Evolutionary conservation across 306 rosid species (phyloP), one percentile per base, ranked within the genome.

Genomic region (Mimosa pudica): DNA sequence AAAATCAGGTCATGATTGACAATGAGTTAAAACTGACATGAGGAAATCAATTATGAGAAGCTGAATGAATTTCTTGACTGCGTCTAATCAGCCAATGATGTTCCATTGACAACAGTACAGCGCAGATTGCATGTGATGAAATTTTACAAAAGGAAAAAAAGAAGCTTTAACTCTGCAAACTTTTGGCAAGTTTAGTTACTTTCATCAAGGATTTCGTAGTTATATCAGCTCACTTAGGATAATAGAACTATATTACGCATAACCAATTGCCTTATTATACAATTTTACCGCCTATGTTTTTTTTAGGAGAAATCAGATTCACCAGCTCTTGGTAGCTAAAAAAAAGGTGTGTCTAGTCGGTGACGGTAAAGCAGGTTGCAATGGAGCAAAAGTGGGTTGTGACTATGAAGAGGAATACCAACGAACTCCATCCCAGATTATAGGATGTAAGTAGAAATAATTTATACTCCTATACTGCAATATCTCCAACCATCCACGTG

Each of bases 401-500:
- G 54, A 71, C 75, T 14, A 71, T 8, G 13, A 71, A 77, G 47
- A 82, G 10, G 55, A 20, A 11, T 18, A 61, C 32, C 7, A 35
- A 38, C 49, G 17, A 75, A 75, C 47, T 7, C 8, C 14, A 60
- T 14, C 20, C 78, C 51, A 49, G 51, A 69, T 20, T 51, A 35
- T 76, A 55, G 70, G 70, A 42, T 47, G 70, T 55, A 79, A 51
- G 14, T 24, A 51, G 47, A 51, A 72, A 51, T 13, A 69, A 44
- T 44, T 44, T 70, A 10, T 14, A 48, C 4, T 24, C 30, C 30
- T 24, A 24, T 24, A 49, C 24, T 49, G 60, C 10, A 32, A 18
- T 48, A 51, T 71, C 61, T 49, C 66, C 48, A n/a, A 69, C 13
- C 6, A 13, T 7, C 60, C 44, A 12, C 16, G 57, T 10, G 45